A percentile compares a stretch with the other conserved stretches of the same genome.
phyloP scores from a whole-genome alignment of 1,284 basidiomycete genomes.

The Ceratobasidium sp. region DNA sequence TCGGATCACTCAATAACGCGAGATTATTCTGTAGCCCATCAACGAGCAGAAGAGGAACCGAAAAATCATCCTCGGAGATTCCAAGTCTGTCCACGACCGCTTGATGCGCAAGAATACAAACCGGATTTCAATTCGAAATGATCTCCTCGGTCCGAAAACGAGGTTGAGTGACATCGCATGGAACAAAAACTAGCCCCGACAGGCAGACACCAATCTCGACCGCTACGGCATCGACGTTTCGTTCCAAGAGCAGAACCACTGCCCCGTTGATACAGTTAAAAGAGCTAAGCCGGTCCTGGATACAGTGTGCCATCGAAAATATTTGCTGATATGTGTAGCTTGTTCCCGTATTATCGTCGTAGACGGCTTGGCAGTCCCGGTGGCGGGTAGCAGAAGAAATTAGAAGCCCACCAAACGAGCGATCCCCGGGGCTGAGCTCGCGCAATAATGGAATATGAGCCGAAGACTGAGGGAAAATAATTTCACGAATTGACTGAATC shows the following conservation, averaged over 20 bases:
- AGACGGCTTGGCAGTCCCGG: conserved; percentile 10
- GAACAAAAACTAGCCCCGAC: neutral
- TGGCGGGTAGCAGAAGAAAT: neutral
- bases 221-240: neutral
- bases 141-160: conserved; percentile 6
- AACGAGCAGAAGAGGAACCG: neutral
- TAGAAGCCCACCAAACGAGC: neutral
- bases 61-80: neutral
- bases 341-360: neutral
- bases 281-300: neutral
- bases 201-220: conserved; percentile 16
- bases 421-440: neutral
- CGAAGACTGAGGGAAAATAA: neutral
- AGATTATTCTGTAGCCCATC: neutral
- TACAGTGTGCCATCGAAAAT: neutral
- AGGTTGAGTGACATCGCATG: conserved; percentile 8
- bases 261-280: neutral
- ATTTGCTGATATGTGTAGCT: conserved; percentile 5
- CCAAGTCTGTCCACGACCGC: neutral
- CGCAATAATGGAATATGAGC: conserved; percentile 1
- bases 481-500: neutral
- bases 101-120: conserved; percentile 4
- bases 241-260: neutral
- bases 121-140: neutral
- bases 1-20: neutral